These are phyloP conservation scores for Ogataea trehaloabstinens DNA, from an alignment of 805 yeast species.

Conservation along the genomic window DNA sequence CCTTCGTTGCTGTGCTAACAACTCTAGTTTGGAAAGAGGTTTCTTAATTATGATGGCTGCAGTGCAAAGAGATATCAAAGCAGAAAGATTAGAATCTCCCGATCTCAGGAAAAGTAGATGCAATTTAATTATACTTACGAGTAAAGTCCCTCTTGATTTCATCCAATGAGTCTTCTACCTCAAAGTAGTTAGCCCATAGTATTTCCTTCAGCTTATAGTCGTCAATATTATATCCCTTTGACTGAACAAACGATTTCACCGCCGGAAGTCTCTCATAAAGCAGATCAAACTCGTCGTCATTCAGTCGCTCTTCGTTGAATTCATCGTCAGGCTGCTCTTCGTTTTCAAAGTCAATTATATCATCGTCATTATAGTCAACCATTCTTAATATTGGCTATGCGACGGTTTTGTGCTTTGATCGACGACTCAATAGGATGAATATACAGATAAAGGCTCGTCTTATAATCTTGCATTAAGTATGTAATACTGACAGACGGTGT, in stretches of 20 bases:
- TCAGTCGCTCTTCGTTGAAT: conserved; percentile 38
- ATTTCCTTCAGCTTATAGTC: conserved; percentile 55
- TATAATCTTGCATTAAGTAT: no score
- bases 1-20: conserved; percentile 46
- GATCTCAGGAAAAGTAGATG: conserved; percentile 5
- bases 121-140: conserved; percentile 21
- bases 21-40: conserved; percentile 41
- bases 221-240: conserved; percentile 41
- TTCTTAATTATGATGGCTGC: conserved; percentile 9
- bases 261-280: conserved; percentile 43
- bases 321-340: conserved; percentile 27
- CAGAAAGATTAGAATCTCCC: conserved; percentile 16
- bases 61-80: neutral
- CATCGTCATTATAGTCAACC: conserved; percentile 23
- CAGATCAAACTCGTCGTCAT: conserved; percentile 42
- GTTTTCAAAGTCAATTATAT: conserved; percentile 19
- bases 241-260: conserved; percentile 31
- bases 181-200: conserved; percentile 58
- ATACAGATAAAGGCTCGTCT: no score
- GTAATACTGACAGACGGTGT: no score
- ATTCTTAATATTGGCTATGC: conserved; percentile 3
- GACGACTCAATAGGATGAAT: no score
- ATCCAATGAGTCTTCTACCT: conserved; percentile 47
- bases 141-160: conserved; percentile 40
- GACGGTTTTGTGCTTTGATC: no score